Evolutionary conservation across 1,139 yeast genomes (phyloP).

Genomic region (Zygosaccharomyces pseudobailii): DNA sequence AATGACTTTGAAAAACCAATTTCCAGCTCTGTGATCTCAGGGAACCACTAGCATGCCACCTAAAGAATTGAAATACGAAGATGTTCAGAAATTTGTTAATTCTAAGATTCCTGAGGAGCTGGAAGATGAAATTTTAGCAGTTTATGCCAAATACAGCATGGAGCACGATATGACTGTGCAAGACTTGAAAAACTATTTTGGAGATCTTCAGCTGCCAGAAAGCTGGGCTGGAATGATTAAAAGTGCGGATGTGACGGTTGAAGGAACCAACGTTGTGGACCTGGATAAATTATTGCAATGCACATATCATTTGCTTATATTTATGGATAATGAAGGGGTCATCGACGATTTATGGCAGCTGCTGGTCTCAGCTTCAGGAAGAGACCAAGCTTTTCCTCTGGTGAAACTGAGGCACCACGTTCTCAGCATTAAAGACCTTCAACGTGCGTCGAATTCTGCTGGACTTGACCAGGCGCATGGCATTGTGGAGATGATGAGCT

Average conservation of each 20-base stretch:
- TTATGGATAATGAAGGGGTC: constrained; percentile 35
- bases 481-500: constrained; percentile 42
- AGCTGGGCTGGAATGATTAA: constrained; percentile 23
- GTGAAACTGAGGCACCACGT: constrained; percentile 23
- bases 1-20: neutral
- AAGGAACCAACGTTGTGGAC: constrained; percentile 40
- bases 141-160: constrained; percentile 38
- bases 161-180: constrained; percentile 35
- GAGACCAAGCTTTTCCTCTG: constrained; percentile 19
- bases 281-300: constrained; percentile 40
- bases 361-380: constrained; percentile 30
- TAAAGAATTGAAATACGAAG: constrained; percentile 18
- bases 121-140: constrained; percentile 40
- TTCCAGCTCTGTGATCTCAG: too few relatives aligned
- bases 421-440: constrained; percentile 37
- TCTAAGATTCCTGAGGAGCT: constrained; percentile 37
- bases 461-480: constrained; percentile 33
- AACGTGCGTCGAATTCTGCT: constrained; percentile 32
- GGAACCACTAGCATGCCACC: constrained; percentile 3
- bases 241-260: constrained; percentile 29
- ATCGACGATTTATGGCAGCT: constrained; percentile 41
- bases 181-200: constrained; percentile 30
- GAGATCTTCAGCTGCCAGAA: constrained; percentile 34
- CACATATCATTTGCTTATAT: constrained; percentile 39
- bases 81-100: constrained; percentile 30